Conservation (phyloP, 2,329 filamentous ascomycete species). For the Phyllosticta capitalensis region DNA sequence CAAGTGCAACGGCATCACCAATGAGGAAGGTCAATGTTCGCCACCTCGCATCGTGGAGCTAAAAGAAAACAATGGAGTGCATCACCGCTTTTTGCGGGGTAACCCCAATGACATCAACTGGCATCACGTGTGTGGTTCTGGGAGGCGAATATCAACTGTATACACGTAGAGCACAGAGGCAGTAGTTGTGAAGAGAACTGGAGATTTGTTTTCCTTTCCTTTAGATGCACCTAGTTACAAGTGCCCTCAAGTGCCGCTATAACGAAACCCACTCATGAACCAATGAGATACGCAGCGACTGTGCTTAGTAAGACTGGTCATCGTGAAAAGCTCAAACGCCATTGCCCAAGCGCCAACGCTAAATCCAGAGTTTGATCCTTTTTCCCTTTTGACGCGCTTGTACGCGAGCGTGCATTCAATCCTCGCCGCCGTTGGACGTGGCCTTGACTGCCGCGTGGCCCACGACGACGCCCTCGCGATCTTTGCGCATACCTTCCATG, state of each 20-base stretch:
- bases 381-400: neutral
- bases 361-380: neutral
- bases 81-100: neutral
- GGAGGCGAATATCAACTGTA: neutral
- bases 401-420: neutral
- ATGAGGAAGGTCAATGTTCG: neutral
- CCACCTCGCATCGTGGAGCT: neutral
- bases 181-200: neutral
- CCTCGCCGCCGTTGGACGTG: neutral
- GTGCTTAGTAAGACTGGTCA: conserved; percentile 7
- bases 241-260: neutral
- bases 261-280: neutral
- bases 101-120: neutral
- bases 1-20: neutral
- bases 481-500: conserved; percentile 60
- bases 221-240: neutral
- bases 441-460: neutral
- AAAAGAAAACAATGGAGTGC: neutral
- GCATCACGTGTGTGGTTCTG: neutral
- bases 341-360: conserved; percentile 11
- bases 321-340: conserved; percentile 1
- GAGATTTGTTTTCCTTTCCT: conserved; percentile 6
- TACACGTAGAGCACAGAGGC: neutral
- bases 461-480: conserved; percentile 35
- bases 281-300: conserved; percentile 9